Evolutionary conservation across 768 basidiomycete species (phyloP).

Genomic region (Pulveroboletus sp.): DNA sequence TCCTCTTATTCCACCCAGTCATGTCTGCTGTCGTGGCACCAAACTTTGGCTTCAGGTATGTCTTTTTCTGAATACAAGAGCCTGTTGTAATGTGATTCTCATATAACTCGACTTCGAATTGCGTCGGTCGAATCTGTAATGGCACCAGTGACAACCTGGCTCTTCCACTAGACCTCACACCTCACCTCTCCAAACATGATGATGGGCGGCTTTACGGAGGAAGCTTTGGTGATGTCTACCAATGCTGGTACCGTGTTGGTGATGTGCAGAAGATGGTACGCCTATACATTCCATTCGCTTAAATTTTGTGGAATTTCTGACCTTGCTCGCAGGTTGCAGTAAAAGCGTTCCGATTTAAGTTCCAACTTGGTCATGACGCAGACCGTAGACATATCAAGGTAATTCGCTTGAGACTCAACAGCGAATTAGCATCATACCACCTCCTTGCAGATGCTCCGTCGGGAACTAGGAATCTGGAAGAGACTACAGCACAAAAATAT

Average conservation of each 20-base stretch:
- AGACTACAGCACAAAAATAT: slow-evolving; percentile 23
- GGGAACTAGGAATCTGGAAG: slow-evolving; percentile 32
- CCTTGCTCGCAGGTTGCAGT: neutral
- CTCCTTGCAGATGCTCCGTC: slow-evolving; percentile 21
- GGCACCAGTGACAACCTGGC: too few species aligned
- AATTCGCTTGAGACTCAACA: rapidly evolving
- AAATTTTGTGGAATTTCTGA: rapidly evolving
- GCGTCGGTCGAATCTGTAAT: too few species aligned
- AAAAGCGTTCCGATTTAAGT: slow-evolving; percentile 16
- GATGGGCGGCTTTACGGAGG: slow-evolving; percentile 3
- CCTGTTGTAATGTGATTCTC: too few species aligned
- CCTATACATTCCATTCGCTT: neutral
- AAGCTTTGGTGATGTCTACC: slow-evolving; percentile 16
- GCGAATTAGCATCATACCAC: rapidly evolving
- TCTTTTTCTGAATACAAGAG: too few species aligned
- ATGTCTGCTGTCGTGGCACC: too few species aligned
- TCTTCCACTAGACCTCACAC: slow-evolving; percentile 10
- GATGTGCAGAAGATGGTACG: slow-evolving; percentile 5
- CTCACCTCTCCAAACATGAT: neutral
- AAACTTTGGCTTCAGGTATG: too few species aligned
- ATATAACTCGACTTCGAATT: too few species aligned
- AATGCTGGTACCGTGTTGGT: slow-evolving; percentile 2
- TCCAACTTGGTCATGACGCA: neutral
- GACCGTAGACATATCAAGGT: neutral
- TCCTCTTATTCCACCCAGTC: too few species aligned